These are phyloP conservation scores for Talaromyces ruber DNA, from an alignment of 495 filamentous ascomycete genomes.

Conservation along the genomic window DNA sequence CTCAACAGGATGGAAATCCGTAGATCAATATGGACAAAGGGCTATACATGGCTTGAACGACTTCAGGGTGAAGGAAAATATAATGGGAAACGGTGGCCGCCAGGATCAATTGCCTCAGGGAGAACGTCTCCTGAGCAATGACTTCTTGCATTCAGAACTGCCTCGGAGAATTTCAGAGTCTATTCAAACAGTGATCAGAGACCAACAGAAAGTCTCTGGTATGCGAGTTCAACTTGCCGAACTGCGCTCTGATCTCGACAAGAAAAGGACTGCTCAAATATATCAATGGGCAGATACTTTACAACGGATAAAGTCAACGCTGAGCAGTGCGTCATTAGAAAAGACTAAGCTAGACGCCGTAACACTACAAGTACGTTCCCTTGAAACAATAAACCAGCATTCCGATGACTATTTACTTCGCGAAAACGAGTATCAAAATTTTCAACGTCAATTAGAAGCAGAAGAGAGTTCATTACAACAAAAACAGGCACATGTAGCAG, in stretches of 20 bases:
- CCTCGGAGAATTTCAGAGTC: constrained; percentile 1
- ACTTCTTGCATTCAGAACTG: background rate
- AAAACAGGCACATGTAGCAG: background rate
- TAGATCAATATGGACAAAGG: background rate
- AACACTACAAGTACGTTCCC: background rate
- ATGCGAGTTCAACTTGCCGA: constrained; percentile 13
- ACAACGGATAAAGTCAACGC: constrained; percentile 12
- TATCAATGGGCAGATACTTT: constrained; percentile 7
- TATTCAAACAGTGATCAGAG: background rate
- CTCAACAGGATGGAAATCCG: background rate
- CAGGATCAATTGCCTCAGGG: background rate
- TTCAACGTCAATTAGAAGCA: background rate
- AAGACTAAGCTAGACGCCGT: background rate
- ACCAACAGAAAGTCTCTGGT: constrained; percentile 10
- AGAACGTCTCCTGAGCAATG: background rate
- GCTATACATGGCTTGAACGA: background rate
- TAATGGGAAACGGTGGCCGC: too few species aligned
- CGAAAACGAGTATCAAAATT: background rate
- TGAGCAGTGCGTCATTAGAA: constrained; percentile 1
- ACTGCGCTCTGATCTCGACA: constrained; percentile 10
- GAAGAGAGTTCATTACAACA: background rate
- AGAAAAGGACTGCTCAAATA: constrained; percentile 12
- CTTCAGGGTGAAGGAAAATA: background rate
- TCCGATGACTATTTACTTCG: background rate
- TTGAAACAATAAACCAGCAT: constrained; percentile 9